phyloP scores from a whole-genome alignment of 202 grass and related monocot species.

The Zizania palustris region DNA sequence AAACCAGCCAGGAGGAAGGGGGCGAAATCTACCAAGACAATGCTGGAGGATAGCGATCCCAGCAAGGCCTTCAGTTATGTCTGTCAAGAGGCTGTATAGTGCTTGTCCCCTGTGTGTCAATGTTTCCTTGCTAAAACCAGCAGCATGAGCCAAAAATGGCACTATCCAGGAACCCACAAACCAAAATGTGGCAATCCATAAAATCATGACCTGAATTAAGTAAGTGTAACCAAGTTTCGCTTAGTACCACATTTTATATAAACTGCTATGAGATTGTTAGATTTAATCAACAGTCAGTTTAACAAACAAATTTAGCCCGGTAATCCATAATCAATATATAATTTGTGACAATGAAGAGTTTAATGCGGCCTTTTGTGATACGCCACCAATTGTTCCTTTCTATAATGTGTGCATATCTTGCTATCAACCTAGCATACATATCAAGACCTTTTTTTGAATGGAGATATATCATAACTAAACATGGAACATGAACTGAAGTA shows the following conservation, averaged over 20 bases:
- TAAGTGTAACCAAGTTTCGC: slow-evolving; percentile 28
- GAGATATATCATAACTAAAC: not conserved
- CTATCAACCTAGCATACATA: slow-evolving; percentile 6
- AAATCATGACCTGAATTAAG: slow-evolving; percentile 82
- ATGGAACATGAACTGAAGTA: not conserved
- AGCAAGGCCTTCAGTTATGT: slow-evolving; percentile 81
- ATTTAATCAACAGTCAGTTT: not conserved
- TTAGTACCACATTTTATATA: slow-evolving; percentile 7
- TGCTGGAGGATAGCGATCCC: slow-evolving; percentile 90
- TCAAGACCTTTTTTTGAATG: not conserved
- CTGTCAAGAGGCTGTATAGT: slow-evolving; percentile 88
- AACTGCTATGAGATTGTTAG: slow-evolving; percentile 13
- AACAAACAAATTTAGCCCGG: slow-evolving; percentile 1
- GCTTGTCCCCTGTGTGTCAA: slow-evolving; percentile 92
- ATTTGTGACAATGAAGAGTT: not conserved
- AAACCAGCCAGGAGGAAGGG: slow-evolving; percentile 89
- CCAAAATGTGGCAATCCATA: slow-evolving; percentile 95
- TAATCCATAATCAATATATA: slow-evolving; percentile 29
- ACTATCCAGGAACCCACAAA: slow-evolving; percentile 98
- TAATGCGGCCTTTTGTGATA: slow-evolving; percentile 9
- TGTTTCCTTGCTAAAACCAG: slow-evolving; percentile 87
- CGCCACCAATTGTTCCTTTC: slow-evolving; percentile 11
- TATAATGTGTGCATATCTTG: slow-evolving; percentile 8
- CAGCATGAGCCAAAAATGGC: slow-evolving; percentile 83
- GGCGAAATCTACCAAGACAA: slow-evolving; percentile 81